Evolutionary conservation across 805 yeast species (phyloP).

Genomic region (Nakazawaea siamensis): DNA sequence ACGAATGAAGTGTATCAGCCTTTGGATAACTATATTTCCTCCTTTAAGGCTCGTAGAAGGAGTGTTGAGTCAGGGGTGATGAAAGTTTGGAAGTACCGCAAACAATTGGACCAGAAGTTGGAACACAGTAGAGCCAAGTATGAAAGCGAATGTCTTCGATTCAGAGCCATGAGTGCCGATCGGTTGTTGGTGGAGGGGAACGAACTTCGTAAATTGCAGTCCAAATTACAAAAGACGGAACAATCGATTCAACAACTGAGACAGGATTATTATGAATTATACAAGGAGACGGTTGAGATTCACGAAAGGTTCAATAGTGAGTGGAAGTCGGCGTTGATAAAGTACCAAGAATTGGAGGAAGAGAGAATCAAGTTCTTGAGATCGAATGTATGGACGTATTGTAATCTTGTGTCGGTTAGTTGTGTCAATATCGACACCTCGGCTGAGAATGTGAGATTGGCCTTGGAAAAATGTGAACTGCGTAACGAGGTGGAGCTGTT

Average conservation of each 20-base stretch:
- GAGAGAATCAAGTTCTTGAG: slow-evolving; percentile 66
- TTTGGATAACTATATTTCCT: slow-evolving; percentile 40
- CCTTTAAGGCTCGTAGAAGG: slow-evolving; percentile 44
- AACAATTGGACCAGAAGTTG: slow-evolving; percentile 26
- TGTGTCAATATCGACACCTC: slow-evolving; percentile 76
- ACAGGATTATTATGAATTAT: slow-evolving; percentile 49
- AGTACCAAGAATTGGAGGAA: slow-evolving; percentile 60
- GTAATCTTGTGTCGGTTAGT: slow-evolving; percentile 63
- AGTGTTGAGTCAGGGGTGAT: slow-evolving; percentile 50
- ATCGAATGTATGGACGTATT: slow-evolving; percentile 68
- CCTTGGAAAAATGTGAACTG: slow-evolving; percentile 63
- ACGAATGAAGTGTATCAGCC: slow-evolving; percentile 43
- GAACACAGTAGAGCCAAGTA: slow-evolving; percentile 37
- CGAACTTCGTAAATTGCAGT: slow-evolving; percentile 55
- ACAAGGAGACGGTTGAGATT: slow-evolving; percentile 44
- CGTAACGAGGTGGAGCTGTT: slow-evolving; percentile 48
- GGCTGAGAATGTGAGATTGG: slow-evolving; percentile 60
- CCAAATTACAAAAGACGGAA: slow-evolving; percentile 43
- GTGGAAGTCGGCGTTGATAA: slow-evolving; percentile 59
- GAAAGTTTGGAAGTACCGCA: slow-evolving; percentile 43
- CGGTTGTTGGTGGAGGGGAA: slow-evolving; percentile 65
- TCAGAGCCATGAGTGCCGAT: slow-evolving; percentile 53
- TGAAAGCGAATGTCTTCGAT: slow-evolving; percentile 47
- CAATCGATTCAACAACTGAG: slow-evolving; percentile 31
- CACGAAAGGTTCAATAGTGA: slow-evolving; percentile 61